phyloP scores from a whole-genome alignment of 768 basidiomycete genomes.

The Suillus lakei region DNA sequence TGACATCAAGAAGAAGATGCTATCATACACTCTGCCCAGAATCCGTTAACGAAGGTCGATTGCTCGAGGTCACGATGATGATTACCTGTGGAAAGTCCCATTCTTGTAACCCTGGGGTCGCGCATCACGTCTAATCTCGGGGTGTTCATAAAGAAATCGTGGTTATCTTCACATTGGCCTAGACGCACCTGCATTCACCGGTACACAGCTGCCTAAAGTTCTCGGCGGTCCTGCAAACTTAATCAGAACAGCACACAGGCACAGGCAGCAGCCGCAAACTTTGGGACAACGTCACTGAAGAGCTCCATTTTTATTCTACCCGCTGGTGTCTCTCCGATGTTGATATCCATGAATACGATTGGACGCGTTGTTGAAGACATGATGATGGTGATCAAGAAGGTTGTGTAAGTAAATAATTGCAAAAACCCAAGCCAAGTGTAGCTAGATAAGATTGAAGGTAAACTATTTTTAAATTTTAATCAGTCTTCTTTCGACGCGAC shows the following conservation, averaged over 20 bases:
- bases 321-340: slow-evolving; percentile 95
- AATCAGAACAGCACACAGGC: background rate
- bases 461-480: no score
- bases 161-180: background rate
- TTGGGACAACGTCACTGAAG: slow-evolving; percentile 94
- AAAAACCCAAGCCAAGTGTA: background rate
- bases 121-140: slow-evolving; percentile 50
- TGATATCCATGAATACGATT: slow-evolving; percentile 95
- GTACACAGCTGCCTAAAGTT: slow-evolving; percentile 98
- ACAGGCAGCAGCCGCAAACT: slow-evolving; percentile 52
- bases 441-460: background rate
- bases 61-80: slow-evolving; percentile 8
- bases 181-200: slow-evolving; percentile 85
- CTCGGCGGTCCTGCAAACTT: slow-evolving; percentile 80
- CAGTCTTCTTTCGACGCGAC: no score
- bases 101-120: slow-evolving; percentile 91
- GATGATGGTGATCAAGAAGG: slow-evolving; percentile 1
- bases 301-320: slow-evolving; percentile 97
- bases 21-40: slow-evolving; percentile 67
- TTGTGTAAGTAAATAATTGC: background rate
- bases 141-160: slow-evolving; percentile 20
- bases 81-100: slow-evolving; percentile 90
- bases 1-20: slow-evolving; percentile 6
- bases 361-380: slow-evolving; percentile 69
- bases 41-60: slow-evolving; percentile 15